Percentiles rank a stretch among this genome's conserved stretches.
Conservation (phyloP, 257 asterid genomes). For the Solanum pinnatisectum region DNA sequence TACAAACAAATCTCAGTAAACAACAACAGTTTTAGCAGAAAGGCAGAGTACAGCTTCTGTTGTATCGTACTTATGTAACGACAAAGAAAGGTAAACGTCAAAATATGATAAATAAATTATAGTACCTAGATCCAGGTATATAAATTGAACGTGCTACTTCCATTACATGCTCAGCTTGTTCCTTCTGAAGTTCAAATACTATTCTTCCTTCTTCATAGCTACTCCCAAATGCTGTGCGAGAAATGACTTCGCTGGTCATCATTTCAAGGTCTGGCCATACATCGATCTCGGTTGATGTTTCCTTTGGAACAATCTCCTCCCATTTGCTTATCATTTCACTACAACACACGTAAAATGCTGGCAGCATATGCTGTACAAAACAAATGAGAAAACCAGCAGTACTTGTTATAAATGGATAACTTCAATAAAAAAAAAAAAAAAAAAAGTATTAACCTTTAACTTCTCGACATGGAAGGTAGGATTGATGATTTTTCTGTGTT, state of each 20-base stretch:
- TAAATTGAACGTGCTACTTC: slow-evolving; percentile 7
- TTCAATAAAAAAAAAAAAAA: neutral
- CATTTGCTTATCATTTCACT: slow-evolving; percentile 29
- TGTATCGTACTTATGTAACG: neutral
- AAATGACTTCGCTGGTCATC: slow-evolving; percentile 24
- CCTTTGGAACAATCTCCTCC: slow-evolving; percentile 13
- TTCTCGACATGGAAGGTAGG: neutral
- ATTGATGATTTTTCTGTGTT: slow-evolving; percentile 40
- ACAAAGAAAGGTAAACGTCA: neutral
- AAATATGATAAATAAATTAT: neutral
- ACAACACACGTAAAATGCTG: slow-evolving; percentile 25
- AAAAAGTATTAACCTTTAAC: neutral
- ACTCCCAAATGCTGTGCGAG: slow-evolving; percentile 46
- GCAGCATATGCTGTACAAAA: slow-evolving; percentile 26
- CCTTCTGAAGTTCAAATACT: slow-evolving; percentile 31
- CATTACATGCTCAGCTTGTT: slow-evolving; percentile 23
- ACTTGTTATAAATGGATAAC: neutral
- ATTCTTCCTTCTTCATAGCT: slow-evolving; percentile 38
- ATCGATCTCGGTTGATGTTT: slow-evolving; percentile 17
- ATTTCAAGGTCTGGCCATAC: slow-evolving; percentile 35
- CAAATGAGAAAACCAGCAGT: neutral
- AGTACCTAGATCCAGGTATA: slow-evolving; percentile 40
- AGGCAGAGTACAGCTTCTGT: neutral
- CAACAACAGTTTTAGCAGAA: neutral
- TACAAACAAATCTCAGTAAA: neutral